phyloP scores from a whole-genome alignment of 352 stramenopile genomes.

The Phytophthora pini region DNA sequence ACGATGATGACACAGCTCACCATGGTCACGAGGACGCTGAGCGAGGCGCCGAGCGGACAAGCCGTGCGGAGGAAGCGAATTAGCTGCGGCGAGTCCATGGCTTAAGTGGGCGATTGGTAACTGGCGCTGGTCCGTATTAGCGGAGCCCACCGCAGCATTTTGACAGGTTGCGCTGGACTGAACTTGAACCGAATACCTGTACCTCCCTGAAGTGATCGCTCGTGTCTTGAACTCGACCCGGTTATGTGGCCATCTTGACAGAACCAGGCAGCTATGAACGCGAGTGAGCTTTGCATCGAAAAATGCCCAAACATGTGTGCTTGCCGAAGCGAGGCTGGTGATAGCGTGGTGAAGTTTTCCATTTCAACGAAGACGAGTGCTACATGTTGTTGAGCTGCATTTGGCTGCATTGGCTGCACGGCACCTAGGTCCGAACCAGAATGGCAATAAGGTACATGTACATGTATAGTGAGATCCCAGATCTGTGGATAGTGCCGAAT shows the following conservation, averaged over 20 bases:
- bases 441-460: background rate
- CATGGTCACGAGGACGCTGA: conserved; percentile 52
- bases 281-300: conserved; percentile 33
- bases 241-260: conserved; percentile 11
- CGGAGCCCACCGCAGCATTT: conserved; percentile 15
- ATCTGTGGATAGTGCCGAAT: conserved; percentile 1
- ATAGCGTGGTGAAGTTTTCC: too few species aligned
- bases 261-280: conserved; percentile 18
- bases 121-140: conserved; percentile 9
- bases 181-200: conserved; percentile 36
- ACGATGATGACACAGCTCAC: conserved; percentile 65
- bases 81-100: conserved; percentile 31
- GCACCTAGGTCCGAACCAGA: background rate
- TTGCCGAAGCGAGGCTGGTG: conserved; percentile 6
- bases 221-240: background rate
- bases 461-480: background rate
- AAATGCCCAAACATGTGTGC: conserved; percentile 30
- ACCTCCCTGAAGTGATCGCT: conserved; percentile 10
- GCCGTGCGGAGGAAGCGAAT: conserved; percentile 34
- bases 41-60: conserved; percentile 47
- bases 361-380: too few species aligned
- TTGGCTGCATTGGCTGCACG: background rate
- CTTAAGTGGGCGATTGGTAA: conserved; percentile 14
- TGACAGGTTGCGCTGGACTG: conserved; percentile 12
- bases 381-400: background rate